A percentile compares a stretch with the other conserved stretches of the same genome.
Conservation (phyloP, 2,329 filamentous ascomycete genomes). For the Helotiales sp. region DNA sequence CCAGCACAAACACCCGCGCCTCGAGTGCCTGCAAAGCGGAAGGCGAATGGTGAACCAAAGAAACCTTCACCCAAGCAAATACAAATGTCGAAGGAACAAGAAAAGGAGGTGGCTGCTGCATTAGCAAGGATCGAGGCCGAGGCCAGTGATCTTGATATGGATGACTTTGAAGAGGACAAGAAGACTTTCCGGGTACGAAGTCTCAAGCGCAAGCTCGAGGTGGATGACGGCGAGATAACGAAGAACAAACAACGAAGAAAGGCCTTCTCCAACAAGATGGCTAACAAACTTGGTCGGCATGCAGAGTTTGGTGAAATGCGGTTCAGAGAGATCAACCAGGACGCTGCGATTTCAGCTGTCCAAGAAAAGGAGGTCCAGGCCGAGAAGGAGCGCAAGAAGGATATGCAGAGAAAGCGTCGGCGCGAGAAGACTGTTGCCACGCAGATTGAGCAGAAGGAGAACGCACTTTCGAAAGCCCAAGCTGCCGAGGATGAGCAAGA, state of each 20-base stretch:
- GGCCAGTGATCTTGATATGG: conserved; percentile 56
- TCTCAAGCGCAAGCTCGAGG: conserved; percentile 68
- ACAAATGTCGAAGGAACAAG: conserved; percentile 56
- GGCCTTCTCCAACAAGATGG: conserved; percentile 60
- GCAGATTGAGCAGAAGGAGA: conserved; percentile 86
- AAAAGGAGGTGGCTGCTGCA: conserved; percentile 67
- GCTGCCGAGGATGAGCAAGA: conserved; percentile 81
- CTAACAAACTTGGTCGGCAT: conserved; percentile 65
- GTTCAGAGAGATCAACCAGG: conserved; percentile 75
- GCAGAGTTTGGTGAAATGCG: conserved; percentile 71
- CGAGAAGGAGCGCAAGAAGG: conserved; percentile 99
- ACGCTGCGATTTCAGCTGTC: conserved; percentile 81
- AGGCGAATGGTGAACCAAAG: conserved; percentile 53
- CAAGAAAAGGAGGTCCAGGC: conserved; percentile 87
- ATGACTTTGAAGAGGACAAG: conserved; percentile 50
- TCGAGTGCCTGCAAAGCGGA: conserved; percentile 43
- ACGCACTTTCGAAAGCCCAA: conserved; percentile 75
- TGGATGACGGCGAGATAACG: conserved; percentile 60
- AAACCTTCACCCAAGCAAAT: conserved; percentile 50
- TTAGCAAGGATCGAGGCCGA: conserved; percentile 61
- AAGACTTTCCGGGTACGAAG: conserved; percentile 54
- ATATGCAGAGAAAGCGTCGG: conserved; percentile 96
- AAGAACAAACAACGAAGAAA: conserved; percentile 63
- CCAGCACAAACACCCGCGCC: conserved; percentile 41
- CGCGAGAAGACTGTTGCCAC: conserved; percentile 95